Evolutionary conservation across 2,329 filamentous ascomycete species (phyloP), one percentile per base, ranked within the genome.

Genomic region (Penicillium brasilianum): DNA sequence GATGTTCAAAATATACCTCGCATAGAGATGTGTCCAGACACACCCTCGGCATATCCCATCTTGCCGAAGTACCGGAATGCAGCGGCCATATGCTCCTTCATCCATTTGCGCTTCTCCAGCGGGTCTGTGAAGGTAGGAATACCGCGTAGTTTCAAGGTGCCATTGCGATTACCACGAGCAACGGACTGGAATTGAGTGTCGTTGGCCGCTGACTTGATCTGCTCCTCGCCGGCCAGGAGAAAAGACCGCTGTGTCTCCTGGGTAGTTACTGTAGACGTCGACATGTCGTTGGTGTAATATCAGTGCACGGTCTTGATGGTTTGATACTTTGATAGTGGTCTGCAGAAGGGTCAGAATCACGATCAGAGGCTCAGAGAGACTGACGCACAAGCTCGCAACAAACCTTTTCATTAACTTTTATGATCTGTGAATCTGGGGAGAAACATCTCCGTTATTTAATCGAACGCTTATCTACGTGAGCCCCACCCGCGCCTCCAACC

Each of bases 61-160:
- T 77, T 77, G 10, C 77, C 77, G 52, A 79, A 80, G 55, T 75
- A 75, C 0, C 77, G 74, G 51, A 80, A 77, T 4, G 77, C 77
- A 32, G 76, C 77, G 1, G 77, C 77, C 72, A 79, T 78, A 50
- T 79, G 77, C 60, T 83, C 80, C 68, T 84, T 86, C 64, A 85
- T 78, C 72, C 84, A 84, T 59, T 83, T 75, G 30, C 83, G 78
- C 64, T 85, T 77, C 55, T 81, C 74, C 10, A 77, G 72, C n/a
- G 73, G 72, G 58, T 80, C 73, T 4, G 69, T 69, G 62, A 80
- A 80, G 18, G 69, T 76, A 8, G 78, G 78, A 36, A 78, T 77
- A 1, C 76, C 76, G 2, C 63, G 69, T 7, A 77, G 66, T 62
- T 77, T 78, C 57, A 78, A 64, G 0, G 71, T 74, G 5, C 74